These are phyloP conservation scores for Persicaria tinctoria DNA, from an alignment of 148 eudicot species.

Conservation along the genomic window DNA sequence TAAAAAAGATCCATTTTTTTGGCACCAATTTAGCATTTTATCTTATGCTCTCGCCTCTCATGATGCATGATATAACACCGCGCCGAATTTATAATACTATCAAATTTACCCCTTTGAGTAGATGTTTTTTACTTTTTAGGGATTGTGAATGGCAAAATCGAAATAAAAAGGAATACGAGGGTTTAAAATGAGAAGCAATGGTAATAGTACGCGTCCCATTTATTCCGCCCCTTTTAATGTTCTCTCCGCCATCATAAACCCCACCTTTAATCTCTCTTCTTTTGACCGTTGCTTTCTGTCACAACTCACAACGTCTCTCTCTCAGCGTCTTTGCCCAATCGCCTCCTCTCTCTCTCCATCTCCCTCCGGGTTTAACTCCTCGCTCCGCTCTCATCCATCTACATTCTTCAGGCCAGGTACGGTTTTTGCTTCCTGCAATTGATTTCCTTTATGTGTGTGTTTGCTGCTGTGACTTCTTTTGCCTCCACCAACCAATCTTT, in stretches of 20 bases:
- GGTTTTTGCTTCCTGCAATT: conserved; percentile 16
- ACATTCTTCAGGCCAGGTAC: conserved; percentile 5
- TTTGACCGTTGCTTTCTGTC: conserved; percentile 67
- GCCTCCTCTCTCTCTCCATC: neutral
- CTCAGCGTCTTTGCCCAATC: neutral
- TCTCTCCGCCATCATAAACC: conserved; percentile 8
- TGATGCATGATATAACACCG: too few relatives aligned
- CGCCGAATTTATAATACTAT: too few relatives aligned
- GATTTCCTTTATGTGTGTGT: conserved; percentile 10
- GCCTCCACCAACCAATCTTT: neutral
- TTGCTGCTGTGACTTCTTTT: neutral
- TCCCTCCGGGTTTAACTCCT: conserved; percentile 19
- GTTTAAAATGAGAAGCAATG: neutral
- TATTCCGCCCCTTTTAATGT: conserved; percentile 15
- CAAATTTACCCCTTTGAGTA: too few relatives aligned
- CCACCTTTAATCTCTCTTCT: conserved; percentile 14
- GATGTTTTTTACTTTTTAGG: neutral
- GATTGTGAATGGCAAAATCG: conserved; percentile 3
- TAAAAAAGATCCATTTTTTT: too few relatives aligned
- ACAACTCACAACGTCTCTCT: conserved; percentile 19
- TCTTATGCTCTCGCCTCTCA: too few relatives aligned
- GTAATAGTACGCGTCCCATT: conserved; percentile 10
- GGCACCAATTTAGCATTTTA: too few relatives aligned
- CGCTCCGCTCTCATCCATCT: conserved; percentile 1
- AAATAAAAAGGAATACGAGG: neutral